These are phyloP conservation scores for Osmanthus fragrans DNA, from an alignment of 257 asterid species.

Conservation along the genomic window DNA sequence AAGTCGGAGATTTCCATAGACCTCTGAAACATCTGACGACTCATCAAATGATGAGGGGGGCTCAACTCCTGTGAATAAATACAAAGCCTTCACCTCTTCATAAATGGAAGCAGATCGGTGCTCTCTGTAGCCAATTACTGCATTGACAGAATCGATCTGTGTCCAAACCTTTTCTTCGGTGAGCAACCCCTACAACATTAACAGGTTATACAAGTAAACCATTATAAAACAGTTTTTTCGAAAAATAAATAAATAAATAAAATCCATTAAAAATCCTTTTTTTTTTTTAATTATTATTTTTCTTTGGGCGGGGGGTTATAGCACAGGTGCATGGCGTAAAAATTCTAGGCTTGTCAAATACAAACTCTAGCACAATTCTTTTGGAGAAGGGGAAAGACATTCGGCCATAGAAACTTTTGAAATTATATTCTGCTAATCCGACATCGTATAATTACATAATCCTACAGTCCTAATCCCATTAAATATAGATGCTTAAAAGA, in stretches of 20 bases:
- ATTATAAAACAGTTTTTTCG: too few relatives aligned
- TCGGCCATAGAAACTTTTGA: not conserved
- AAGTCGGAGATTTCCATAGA: slow-evolving; percentile 47
- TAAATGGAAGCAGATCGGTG: slow-evolving; percentile 34
- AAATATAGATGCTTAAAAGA: not conserved
- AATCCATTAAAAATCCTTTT: too few relatives aligned
- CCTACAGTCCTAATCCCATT: not conserved
- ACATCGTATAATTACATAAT: not conserved
- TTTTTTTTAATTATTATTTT: too few relatives aligned
- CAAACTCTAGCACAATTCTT: not conserved
- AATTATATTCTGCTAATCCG: not conserved
- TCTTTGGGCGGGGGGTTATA: too few relatives aligned
- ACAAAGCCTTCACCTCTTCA: slow-evolving; percentile 67
- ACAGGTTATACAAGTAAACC: not conserved
- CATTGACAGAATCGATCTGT: slow-evolving; percentile 57
- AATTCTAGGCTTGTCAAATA: not conserved
- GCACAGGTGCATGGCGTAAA: too few relatives aligned
- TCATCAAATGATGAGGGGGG: slow-evolving; percentile 46
- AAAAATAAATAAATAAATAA: too few relatives aligned
- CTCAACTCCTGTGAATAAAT: slow-evolving; percentile 70
- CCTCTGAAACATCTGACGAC: slow-evolving; percentile 26
- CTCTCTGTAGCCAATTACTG: slow-evolving; percentile 60
- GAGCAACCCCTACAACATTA: slow-evolving; percentile 24
- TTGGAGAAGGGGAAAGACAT: not conserved
- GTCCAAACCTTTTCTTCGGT: slow-evolving; percentile 59